Conservation (phyloP, 148 eudicot species). For the Rhododendron griersonianum region DNA sequence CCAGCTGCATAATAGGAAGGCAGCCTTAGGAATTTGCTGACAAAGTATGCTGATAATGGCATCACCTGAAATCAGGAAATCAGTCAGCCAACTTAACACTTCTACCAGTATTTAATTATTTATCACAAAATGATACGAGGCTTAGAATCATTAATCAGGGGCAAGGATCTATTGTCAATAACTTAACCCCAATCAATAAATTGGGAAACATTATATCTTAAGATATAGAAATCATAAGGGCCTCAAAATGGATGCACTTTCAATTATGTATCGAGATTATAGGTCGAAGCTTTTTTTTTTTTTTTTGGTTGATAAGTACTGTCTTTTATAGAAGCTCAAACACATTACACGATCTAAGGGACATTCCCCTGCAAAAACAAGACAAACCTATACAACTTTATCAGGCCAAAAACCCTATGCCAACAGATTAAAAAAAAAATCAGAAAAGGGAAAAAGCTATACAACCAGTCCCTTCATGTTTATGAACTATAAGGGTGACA, state of each 20-base stretch:
- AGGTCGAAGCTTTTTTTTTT: not conserved
- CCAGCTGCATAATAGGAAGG: constrained; percentile 89
- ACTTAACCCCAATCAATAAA: not conserved
- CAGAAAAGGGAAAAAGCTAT: not conserved
- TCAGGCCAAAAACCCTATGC: not conserved
- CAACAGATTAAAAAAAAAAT: no score
- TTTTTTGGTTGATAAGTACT: not conserved
- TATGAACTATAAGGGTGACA: not conserved
- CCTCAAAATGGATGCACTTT: not conserved
- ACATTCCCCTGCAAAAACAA: no score
- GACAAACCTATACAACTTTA: not conserved
- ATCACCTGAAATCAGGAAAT: constrained; percentile 58
- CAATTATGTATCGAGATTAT: not conserved
- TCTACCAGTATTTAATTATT: not conserved
- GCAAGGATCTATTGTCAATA: not conserved
- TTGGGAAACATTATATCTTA: not conserved
- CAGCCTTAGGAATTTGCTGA: constrained; percentile 66
- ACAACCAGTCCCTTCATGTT: not conserved
- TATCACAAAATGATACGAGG: not conserved
- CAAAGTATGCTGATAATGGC: constrained; percentile 70
- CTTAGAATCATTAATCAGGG: not conserved
- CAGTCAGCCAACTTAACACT: not conserved
- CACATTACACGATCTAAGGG: no score
- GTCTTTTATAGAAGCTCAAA: no score
- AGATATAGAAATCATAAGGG: not conserved